Conservation (phyloP, 176 grass and related monocot species). For the Stipa capillata region DNA sequence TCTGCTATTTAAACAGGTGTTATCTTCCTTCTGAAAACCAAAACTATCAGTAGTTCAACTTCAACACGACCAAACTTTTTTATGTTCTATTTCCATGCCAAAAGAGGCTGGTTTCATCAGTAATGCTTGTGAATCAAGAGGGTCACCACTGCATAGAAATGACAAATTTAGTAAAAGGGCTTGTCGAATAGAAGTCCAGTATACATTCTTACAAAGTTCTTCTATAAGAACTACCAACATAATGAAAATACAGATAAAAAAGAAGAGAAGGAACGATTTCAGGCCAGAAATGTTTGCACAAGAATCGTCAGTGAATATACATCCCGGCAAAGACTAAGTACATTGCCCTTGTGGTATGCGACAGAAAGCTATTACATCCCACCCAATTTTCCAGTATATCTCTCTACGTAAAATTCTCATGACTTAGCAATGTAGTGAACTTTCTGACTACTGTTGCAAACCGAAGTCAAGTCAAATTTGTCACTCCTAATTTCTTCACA, state of each 20-base stretch:
- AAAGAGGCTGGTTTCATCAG: background rate
- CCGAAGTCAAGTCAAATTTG: constrained; percentile 6
- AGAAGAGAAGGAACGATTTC: background rate
- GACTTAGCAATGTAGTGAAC: background rate
- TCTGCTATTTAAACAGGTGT: background rate
- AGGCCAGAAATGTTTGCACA: background rate
- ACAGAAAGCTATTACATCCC: background rate
- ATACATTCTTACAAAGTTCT: background rate
- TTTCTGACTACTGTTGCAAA: constrained; percentile 17
- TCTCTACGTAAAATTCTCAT: background rate
- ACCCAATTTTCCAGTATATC: background rate
- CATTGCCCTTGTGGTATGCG: background rate
- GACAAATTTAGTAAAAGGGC: background rate
- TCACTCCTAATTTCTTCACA: background rate
- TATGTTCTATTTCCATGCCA: background rate
- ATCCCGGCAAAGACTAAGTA: background rate
- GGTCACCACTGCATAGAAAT: background rate
- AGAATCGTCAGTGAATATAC: background rate
- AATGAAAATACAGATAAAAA: background rate
- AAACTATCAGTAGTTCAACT: background rate
- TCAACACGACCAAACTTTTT: no score
- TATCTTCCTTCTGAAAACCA: no score
- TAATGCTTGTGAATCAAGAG: background rate
- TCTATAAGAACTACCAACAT: background rate
- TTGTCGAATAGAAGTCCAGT: background rate